phyloP scores from a whole-genome alignment of 495 filamentous ascomycete genomes.

The Margaritispora aquatica region DNA sequence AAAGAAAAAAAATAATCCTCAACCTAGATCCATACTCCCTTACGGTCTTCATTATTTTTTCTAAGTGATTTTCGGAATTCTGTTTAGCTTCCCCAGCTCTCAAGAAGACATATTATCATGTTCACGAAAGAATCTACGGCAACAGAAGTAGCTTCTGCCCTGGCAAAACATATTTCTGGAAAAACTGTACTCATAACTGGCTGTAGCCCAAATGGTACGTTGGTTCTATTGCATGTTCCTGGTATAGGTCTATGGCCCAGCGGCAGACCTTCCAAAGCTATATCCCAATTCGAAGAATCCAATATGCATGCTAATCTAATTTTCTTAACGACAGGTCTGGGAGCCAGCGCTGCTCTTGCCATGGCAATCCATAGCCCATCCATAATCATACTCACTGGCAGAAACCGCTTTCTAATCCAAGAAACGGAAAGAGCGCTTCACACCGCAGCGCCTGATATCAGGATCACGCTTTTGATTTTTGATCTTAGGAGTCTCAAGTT shows the following conservation, averaged over 20 bases:
- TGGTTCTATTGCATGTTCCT: too few species aligned
- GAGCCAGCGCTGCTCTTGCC: background rate
- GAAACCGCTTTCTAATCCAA: background rate
- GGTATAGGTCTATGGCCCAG: too few species aligned
- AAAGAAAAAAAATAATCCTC: too few species aligned
- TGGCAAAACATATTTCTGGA: background rate
- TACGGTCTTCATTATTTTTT: too few species aligned
- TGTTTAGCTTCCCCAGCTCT: too few species aligned
- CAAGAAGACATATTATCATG: too few species aligned
- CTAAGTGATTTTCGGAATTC: too few species aligned
- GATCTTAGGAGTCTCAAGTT: conserved; percentile 4
- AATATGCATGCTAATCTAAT: too few species aligned
- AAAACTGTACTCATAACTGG: conserved; percentile 1
- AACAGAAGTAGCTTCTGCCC: background rate
- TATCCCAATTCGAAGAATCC: too few species aligned
- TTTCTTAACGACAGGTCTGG: background rate
- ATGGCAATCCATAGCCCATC: background rate
- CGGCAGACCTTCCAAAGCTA: too few species aligned
- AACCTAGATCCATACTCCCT: too few species aligned
- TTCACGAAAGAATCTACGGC: conserved; percentile 2
- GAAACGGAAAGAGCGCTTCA: background rate
- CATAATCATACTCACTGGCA: background rate
- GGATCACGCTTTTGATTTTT: background rate
- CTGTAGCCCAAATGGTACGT: background rate
- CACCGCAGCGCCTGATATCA: background rate